Evolutionary conservation across 2,329 filamentous ascomycete genomes (phyloP).

Genomic region (Xylaria sp.): DNA sequence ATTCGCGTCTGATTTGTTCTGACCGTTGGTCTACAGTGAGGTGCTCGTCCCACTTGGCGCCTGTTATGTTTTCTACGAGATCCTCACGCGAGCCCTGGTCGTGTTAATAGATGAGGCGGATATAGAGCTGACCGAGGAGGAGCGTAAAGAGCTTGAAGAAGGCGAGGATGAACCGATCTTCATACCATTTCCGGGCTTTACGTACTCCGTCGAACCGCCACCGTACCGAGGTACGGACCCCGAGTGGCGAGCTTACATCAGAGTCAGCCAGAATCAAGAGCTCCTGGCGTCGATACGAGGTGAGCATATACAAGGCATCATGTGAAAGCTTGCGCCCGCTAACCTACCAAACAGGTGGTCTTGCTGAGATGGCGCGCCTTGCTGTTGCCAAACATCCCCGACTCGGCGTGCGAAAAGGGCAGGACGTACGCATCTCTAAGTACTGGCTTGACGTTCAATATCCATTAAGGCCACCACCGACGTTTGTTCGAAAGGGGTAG

Average conservation of each 20-base stretch:
- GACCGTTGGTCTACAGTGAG: slow-evolving; percentile 19
- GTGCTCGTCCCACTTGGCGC: slow-evolving; percentile 42
- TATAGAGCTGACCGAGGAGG: slow-evolving; percentile 50
- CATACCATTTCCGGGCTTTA: slow-evolving; percentile 67
- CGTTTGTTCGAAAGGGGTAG: slow-evolving; percentile 65
- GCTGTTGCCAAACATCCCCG: slow-evolving; percentile 51
- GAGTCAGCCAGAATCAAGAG: slow-evolving; percentile 59
- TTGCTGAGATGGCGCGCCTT: slow-evolving; percentile 50
- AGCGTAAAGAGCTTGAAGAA: slow-evolving; percentile 48
- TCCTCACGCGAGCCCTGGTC: slow-evolving; percentile 51
- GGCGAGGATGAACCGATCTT: slow-evolving; percentile 57
- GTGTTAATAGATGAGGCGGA: slow-evolving; percentile 51
- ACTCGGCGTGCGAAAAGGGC: slow-evolving; percentile 53
- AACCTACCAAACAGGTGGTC: slow-evolving; percentile 45
- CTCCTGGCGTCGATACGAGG: slow-evolving; percentile 55
- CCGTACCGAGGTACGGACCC: slow-evolving; percentile 64
- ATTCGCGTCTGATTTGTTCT: background rate
- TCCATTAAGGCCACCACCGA: slow-evolving; percentile 63
- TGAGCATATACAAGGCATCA: slow-evolving; percentile 38
- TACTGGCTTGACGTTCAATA: slow-evolving; percentile 68
- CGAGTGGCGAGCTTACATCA: slow-evolving; percentile 67
- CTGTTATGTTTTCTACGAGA: slow-evolving; percentile 46
- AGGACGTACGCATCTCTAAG: slow-evolving; percentile 54
- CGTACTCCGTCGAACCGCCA: slow-evolving; percentile 51
- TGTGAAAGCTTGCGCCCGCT: slow-evolving; percentile 3